Evolutionary conservation across 1,139 yeast species (phyloP), one percentile per base, ranked within the genome.

Genomic region (Yamadazyma spencermartinsiae): DNA sequence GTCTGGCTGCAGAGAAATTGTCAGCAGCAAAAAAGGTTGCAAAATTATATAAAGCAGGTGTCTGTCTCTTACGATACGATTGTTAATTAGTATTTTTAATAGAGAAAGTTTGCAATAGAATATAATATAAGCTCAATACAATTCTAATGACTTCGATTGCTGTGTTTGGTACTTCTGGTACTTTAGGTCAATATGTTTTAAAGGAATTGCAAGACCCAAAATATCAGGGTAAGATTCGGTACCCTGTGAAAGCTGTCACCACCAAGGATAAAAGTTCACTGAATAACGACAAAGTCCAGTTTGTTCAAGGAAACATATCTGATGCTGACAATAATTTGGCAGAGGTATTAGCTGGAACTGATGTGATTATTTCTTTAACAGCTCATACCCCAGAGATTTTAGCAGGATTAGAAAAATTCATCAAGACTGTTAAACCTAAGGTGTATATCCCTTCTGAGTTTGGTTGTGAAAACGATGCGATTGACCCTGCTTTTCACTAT

Each of bases 401-500:
- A 18, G 48, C 57, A 2, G 44, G 44, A 4, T 38, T 65, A 26
- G 71, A 65, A 45, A 51, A 57, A 37, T 49, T 79, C 4, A 68
- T 74, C 2, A 51, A 54, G 6, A 53, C 52, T 13, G 69, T 72
- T 29, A 70, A 66, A 49, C 79, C 80, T 33, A 73, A 76, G 54
- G 50, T 80, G 25, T 80, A 71, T 57, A 69, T 81, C 41, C 84
- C 86, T 27, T 75, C 86, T 3, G 86, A 80, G 51, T 81, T 76
- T 49, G 87, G 87, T 33, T 52, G 63, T 29, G 78, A 78, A 36
- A 44, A 67, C 26, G 52, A 45, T 6, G 30, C 13, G 3, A 54
- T 56, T 20, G 28, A 35, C 10, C 49, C 54, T 13, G 47, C 45
- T 20, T 42, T 48, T 38, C 55, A 64, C 20, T 69, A 71, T 3